A percentile compares a stretch with the other conserved stretches of the same genome.
phyloP scores from a whole-genome alignment of 2,329 filamentous ascomycete genomes.

The Cordyceps tenuipes region DNA sequence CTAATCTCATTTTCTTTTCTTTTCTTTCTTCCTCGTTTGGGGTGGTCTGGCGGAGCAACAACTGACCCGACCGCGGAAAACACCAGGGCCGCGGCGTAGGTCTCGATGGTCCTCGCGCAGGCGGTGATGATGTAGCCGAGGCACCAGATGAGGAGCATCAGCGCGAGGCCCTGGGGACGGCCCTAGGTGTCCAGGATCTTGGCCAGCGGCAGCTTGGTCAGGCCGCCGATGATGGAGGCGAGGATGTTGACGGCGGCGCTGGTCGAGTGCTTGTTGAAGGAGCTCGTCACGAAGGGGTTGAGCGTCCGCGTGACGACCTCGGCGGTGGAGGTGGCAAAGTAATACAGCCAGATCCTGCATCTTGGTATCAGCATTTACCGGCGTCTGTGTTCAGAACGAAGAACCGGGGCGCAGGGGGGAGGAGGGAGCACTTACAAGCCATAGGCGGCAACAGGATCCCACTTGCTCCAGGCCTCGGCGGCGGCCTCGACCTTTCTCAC shows the following conservation, averaged over 20 bases:
- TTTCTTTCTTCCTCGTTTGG: background rate
- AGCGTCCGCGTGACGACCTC: slow-evolving; percentile 32
- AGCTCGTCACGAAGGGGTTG: slow-evolving; percentile 40
- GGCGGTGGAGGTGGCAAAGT: slow-evolving; percentile 30
- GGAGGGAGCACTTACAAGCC: slow-evolving; percentile 27
- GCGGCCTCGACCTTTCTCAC: slow-evolving; percentile 41
- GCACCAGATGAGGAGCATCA: slow-evolving; percentile 44
- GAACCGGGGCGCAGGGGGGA: no score
- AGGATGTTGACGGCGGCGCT: slow-evolving; percentile 46
- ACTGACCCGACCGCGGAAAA: slow-evolving; percentile 55
- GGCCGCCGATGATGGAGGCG: slow-evolving; percentile 45
- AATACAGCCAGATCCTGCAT: slow-evolving; percentile 32
- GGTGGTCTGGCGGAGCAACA: no score
- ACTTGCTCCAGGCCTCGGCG: slow-evolving; percentile 31
- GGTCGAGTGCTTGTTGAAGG: slow-evolving; percentile 45
- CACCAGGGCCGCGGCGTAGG: slow-evolving; percentile 56
- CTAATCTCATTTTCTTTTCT: background rate
- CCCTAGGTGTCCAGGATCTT: slow-evolving; percentile 62
- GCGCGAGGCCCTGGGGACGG: slow-evolving; percentile 51
- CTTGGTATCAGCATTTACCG: no score
- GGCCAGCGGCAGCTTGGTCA: slow-evolving; percentile 57
- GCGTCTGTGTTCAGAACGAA: no score
- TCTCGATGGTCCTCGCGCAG: slow-evolving; percentile 48
- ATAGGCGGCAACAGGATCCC: slow-evolving; percentile 36
- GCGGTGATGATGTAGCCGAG: slow-evolving; percentile 58